These are phyloP conservation scores for Teratosphaeria viscida DNA, from an alignment of 2,329 filamentous ascomycete genomes.

Conservation along the genomic window DNA sequence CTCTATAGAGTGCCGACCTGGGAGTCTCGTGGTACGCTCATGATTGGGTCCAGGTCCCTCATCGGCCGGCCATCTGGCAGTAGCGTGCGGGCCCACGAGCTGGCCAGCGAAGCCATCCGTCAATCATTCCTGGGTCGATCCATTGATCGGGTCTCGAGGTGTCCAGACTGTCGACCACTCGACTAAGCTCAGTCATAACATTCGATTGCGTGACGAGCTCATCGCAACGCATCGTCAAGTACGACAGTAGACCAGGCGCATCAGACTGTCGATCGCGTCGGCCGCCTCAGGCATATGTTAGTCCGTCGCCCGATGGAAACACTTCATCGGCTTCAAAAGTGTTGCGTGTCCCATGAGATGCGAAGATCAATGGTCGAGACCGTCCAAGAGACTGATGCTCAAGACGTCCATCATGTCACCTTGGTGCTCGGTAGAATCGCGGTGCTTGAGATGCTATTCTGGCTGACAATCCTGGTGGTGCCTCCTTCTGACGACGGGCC, in stretches of 20 bases:
- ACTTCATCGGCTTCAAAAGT: background rate
- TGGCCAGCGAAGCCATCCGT: background rate
- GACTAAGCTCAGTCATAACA: no score
- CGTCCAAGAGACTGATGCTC: background rate
- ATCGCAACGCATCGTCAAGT: no score
- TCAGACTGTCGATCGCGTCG: no score
- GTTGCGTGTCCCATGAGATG: background rate
- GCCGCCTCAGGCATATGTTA: no score
- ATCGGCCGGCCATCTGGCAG: background rate
- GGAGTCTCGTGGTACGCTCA: no score
- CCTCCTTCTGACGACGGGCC: background rate
- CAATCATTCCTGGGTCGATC: no score
- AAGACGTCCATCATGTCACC: background rate
- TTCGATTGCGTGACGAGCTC: no score
- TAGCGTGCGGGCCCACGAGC: background rate
- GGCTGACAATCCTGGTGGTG: background rate
- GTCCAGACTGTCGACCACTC: no score
- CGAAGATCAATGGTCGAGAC: background rate
- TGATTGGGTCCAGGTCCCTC: background rate
- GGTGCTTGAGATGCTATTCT: background rate
- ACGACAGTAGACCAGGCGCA: no score
- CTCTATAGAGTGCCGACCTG: no score
- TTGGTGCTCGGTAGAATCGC: background rate
- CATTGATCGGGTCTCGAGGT: no score
- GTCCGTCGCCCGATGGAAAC: no score